These are phyloP conservation scores for Yamadazyma endophytica DNA, from an alignment of 805 yeast genomes.

Conservation along the genomic window DNA sequence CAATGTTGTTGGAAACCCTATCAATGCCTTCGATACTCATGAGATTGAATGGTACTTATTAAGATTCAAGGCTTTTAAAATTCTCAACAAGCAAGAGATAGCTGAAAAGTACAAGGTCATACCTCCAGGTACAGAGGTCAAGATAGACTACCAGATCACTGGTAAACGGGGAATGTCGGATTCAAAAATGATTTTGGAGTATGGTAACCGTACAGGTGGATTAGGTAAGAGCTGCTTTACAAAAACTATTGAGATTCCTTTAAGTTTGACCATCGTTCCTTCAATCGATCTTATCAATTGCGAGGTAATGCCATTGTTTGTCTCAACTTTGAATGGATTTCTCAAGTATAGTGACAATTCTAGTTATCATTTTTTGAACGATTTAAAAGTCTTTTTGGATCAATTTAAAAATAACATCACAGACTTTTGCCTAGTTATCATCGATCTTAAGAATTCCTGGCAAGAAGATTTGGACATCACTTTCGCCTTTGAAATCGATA, in stretches of 20 bases:
- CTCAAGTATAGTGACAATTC: background rate
- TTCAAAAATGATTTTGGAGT: conserved; percentile 63
- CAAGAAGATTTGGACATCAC: conserved; percentile 45
- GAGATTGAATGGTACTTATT: conserved; percentile 71
- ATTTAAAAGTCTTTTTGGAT: conserved; percentile 6
- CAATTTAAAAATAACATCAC: conserved; percentile 14
- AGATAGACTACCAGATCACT: conserved; percentile 51
- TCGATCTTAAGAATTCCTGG: conserved; percentile 86
- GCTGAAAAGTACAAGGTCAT: conserved; percentile 33
- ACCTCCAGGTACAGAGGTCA: conserved; percentile 36
- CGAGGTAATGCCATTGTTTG: conserved; percentile 61
- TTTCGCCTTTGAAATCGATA: too few relatives aligned
- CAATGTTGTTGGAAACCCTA: conserved; percentile 16
- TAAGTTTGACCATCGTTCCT: conserved; percentile 65
- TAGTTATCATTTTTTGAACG: background rate
- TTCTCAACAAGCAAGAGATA: conserved; percentile 44
- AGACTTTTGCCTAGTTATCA: conserved; percentile 58
- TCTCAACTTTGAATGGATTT: conserved; percentile 18
- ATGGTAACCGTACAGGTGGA: conserved; percentile 36
- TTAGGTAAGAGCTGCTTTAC: conserved; percentile 25
- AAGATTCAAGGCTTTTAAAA: conserved; percentile 52
- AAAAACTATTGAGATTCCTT: conserved; percentile 63
- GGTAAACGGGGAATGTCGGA: conserved; percentile 74
- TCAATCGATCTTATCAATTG: conserved; percentile 72
- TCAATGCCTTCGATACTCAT: conserved; percentile 61